Conservation (phyloP, 1,284 basidiomycete species). For the Laetiporus sulphureus region DNA sequence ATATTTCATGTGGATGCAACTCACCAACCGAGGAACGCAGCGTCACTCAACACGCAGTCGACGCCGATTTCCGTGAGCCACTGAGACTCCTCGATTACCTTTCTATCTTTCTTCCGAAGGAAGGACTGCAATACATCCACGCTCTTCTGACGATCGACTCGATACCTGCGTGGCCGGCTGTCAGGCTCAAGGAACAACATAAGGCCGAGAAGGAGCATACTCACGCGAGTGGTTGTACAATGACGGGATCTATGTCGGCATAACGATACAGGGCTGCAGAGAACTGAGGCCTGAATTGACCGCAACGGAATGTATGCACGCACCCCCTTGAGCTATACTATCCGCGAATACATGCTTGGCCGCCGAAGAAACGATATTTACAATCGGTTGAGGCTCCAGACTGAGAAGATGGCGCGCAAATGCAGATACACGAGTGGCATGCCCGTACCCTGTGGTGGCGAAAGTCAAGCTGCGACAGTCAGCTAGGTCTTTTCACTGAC, state of each 20-base stretch:
- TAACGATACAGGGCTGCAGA: constrained; percentile 47
- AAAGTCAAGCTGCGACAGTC: no score
- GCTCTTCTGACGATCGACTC: constrained; percentile 66
- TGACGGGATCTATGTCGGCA: constrained; percentile 66
- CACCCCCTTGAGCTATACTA: constrained; percentile 44
- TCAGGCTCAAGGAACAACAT: not conserved
- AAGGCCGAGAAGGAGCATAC: constrained; percentile 31
- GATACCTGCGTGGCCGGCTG: constrained; percentile 36
- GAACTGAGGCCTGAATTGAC: not conserved
- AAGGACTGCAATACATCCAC: constrained; percentile 56
- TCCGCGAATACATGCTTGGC: constrained; percentile 60
- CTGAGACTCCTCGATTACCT: constrained; percentile 45
- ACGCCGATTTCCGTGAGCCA: constrained; percentile 52
- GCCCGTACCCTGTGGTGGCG: constrained; percentile 63
- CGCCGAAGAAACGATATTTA: constrained; percentile 63
- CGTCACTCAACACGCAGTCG: constrained; percentile 66
- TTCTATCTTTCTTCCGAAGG: constrained; percentile 45
- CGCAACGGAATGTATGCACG: not conserved
- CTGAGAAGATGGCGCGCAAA: constrained; percentile 51
- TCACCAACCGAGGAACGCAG: constrained; percentile 73
- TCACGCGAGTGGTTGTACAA: constrained; percentile 67
- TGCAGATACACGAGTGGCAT: constrained; percentile 69
- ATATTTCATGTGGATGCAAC: constrained; percentile 14
- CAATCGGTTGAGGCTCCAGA: constrained; percentile 32
- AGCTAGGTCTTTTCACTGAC: no score